A percentile compares a stretch with the other conserved stretches of the same genome.
Conservation (phyloP, 2,329 filamentous ascomycete species). For the Nakataea oryzae region DNA sequence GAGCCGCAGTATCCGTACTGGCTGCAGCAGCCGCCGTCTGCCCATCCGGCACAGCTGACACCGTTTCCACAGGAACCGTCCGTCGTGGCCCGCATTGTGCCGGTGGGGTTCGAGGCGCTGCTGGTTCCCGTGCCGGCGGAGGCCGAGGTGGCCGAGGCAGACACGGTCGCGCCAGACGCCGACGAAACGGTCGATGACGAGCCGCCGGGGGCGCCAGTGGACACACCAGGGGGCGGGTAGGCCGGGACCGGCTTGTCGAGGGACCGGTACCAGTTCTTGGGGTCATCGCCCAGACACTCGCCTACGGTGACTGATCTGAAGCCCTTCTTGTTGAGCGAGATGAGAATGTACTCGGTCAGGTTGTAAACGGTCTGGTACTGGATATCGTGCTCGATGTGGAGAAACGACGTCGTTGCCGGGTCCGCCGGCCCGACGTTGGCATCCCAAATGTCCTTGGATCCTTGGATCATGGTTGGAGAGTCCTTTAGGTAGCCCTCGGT, state of each 20-base stretch:
- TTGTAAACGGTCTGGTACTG: conserved; percentile 34
- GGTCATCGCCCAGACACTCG: conserved; percentile 41
- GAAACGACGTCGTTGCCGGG: conserved; percentile 19
- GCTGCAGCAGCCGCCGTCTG: conserved; percentile 8
- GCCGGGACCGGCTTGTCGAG: conserved; percentile 4
- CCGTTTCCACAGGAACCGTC: conserved; percentile 8
- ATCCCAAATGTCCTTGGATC: conserved; percentile 21
- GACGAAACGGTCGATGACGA: neutral
- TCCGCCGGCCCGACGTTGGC: conserved; percentile 13
- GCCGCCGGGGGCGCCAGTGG: neutral
- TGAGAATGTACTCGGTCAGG: conserved; percentile 32
- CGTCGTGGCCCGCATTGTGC: neutral
- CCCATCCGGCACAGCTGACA: conserved; percentile 6
- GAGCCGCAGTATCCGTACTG: conserved; percentile 6
- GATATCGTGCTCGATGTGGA: conserved; percentile 43
- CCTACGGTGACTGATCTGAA: conserved; percentile 40
- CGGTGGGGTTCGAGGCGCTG: too few species aligned
- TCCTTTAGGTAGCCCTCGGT: conserved; percentile 23
- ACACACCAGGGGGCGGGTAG: neutral
- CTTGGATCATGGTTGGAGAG: conserved; percentile 19
- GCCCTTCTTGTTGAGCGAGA: conserved; percentile 28
- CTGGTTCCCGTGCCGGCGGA: neutral
- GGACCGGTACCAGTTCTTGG: conserved; percentile 40
- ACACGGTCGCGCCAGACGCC: neutral
- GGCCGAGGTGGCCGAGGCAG: neutral